These are phyloP conservation scores for Arthrobotrys conoides DNA, from an alignment of 2,329 filamentous ascomycete species.

Conservation along the genomic window DNA sequence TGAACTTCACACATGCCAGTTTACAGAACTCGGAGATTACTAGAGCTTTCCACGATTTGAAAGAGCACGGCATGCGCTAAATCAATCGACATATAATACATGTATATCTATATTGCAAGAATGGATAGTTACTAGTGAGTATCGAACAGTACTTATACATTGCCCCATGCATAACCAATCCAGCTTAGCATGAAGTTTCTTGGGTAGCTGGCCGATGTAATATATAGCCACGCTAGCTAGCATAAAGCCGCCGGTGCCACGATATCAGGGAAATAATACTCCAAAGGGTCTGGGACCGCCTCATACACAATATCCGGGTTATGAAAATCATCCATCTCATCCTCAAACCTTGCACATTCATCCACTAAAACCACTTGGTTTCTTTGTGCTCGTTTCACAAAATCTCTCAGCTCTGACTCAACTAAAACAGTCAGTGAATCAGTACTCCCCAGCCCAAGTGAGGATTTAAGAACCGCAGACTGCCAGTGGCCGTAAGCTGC, in stretches of 20 bases:
- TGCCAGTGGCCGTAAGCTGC: conserved; percentile 43
- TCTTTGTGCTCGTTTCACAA: conserved; percentile 38
- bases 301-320: background rate
- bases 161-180: too few species aligned
- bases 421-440: conserved; percentile 49
- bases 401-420: conserved; percentile 38
- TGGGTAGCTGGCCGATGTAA: too few species aligned
- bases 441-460: conserved; percentile 34
- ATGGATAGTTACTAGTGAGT: too few species aligned
- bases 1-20: too few species aligned
- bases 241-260: background rate
- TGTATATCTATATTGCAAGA: too few species aligned
- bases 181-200: too few species aligned
- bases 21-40: too few species aligned
- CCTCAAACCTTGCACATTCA: conserved; percentile 14
- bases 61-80: too few species aligned
- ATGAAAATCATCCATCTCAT: conserved; percentile 3
- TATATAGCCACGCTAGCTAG: background rate
- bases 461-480: conserved; percentile 32
- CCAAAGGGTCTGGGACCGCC: background rate
- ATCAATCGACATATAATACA: too few species aligned
- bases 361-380: conserved; percentile 35
- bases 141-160: too few species aligned
- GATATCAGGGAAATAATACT: conserved; percentile 3
- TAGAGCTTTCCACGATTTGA: too few species aligned